A percentile compares a stretch with the other conserved stretches of the same genome.
Evolutionary conservation across 73 alveolate species (phyloP).

Genomic region (Stentor coeruleus): DNA sequence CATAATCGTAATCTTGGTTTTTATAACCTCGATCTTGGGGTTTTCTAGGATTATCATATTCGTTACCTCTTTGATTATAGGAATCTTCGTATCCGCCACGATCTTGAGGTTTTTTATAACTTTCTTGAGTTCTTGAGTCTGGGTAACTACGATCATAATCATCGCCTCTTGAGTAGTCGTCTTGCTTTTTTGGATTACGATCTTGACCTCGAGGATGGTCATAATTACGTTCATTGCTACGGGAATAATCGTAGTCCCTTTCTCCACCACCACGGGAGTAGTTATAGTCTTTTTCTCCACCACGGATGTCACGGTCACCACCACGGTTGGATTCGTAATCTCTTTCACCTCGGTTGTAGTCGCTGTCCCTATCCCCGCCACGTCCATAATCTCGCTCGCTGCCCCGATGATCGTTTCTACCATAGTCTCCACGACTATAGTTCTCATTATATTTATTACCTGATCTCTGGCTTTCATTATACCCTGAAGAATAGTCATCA

Average conservation of each 20-base stretch:
- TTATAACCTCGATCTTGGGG: not conserved
- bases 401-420: no score
- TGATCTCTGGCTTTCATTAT: no score
- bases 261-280: not conserved
- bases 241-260: not conserved
- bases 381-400: no score
- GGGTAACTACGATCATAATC: not conserved
- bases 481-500: no score
- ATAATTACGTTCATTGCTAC: not conserved
- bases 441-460: no score
- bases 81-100: not conserved
- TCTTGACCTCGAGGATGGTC: not conserved
- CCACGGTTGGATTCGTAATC: not conserved
- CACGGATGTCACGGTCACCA: not conserved
- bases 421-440: no score
- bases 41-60: not conserved
- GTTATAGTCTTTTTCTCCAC: not conserved
- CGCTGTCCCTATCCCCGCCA: not conserved
- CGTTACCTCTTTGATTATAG: not conserved
- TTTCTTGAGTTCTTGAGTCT: not conserved
- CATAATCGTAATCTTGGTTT: not conserved
- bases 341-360: not conserved
- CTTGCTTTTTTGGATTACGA: not conserved
- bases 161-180: not conserved
- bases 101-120: not conserved